phyloP scores from a whole-genome alignment of 352 stramenopile species.

The Globisporangium paddicum region DNA sequence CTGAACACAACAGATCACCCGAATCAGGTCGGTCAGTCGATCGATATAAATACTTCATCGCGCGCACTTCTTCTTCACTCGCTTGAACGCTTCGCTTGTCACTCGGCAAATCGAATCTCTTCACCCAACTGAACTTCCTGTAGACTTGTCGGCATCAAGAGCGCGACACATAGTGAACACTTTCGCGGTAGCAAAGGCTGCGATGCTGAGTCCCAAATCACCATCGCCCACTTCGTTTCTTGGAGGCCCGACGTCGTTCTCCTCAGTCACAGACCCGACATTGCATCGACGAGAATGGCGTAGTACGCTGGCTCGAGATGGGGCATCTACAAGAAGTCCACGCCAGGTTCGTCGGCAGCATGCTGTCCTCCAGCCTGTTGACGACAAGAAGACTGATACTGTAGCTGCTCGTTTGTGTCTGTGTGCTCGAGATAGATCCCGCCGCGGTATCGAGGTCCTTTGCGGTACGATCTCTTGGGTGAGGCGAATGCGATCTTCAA shows the following conservation, averaged over 20 bases:
- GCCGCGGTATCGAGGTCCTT: conserved; percentile 26
- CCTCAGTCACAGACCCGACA: conserved; percentile 47
- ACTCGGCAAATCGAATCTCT: background rate
- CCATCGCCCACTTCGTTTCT: background rate
- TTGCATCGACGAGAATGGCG: conserved; percentile 51
- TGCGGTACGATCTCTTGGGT: conserved; percentile 28
- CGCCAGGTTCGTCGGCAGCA: conserved; percentile 20
- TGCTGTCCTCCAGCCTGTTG: background rate
- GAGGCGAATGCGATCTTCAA: conserved; percentile 3
- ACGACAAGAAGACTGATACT: background rate
- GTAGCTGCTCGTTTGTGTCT: background rate
- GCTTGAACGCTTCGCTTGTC: background rate
- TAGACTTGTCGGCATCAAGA: background rate
- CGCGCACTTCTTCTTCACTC: no score
- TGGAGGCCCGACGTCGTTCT: conserved; percentile 31
- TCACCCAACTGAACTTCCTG: background rate
- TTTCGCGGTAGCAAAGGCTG: background rate
- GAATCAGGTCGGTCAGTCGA: no score
- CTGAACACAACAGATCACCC: no score
- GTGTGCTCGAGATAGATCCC: conserved; percentile 24
- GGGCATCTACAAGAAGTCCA: conserved; percentile 9
- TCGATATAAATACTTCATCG: no score
- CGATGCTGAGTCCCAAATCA: conserved; percentile 7
- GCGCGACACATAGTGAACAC: background rate
- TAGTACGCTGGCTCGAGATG: conserved; percentile 27